A percentile compares a stretch with the other conserved stretches of the same genome.
These are phyloP conservation scores for Podaxis sp. DNA, from an alignment of 768 basidiomycete species.

Conservation along the genomic window DNA sequence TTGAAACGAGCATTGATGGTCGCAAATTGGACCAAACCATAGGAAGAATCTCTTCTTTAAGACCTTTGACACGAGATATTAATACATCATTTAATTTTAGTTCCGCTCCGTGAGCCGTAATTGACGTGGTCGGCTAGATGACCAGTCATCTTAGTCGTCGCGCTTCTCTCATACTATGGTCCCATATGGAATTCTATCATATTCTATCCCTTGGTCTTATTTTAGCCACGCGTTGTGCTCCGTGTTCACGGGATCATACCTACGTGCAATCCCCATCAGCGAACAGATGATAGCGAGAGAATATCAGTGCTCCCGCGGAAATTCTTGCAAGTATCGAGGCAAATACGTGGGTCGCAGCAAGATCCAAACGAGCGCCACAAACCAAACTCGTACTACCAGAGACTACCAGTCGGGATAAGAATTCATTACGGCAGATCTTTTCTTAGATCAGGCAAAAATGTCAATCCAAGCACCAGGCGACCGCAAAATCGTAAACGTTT, in stretches of 20 bases:
- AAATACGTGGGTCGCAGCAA: too few relatives aligned
- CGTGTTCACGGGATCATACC: background rate
- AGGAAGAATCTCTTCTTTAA: background rate
- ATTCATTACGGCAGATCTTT: background rate
- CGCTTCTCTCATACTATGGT: constrained; percentile 9
- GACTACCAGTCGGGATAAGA: background rate
- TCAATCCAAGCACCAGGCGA: background rate
- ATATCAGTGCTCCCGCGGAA: too few relatives aligned
- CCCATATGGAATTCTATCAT: background rate
- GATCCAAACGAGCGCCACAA: too few relatives aligned
- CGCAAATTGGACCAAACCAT: background rate
- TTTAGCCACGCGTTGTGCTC: background rate
- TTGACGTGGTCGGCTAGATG: constrained; percentile 14
- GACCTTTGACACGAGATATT: background rate
- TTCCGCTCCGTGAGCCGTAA: constrained; percentile 17
- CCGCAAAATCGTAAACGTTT: background rate
- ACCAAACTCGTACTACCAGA: too few relatives aligned
- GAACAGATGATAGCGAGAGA: too few relatives aligned
- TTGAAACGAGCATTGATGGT: background rate
- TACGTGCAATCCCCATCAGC: too few relatives aligned
- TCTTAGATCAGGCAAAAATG: background rate
- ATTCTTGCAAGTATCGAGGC: too few relatives aligned
- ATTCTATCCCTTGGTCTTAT: background rate
- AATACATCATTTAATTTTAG: constrained; percentile 4
- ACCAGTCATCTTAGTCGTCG: background rate